A percentile compares a stretch with the other conserved stretches of the same genome.
phyloP scores from a whole-genome alignment of 352 stramenopile species.

The Phytophthora vignae region DNA sequence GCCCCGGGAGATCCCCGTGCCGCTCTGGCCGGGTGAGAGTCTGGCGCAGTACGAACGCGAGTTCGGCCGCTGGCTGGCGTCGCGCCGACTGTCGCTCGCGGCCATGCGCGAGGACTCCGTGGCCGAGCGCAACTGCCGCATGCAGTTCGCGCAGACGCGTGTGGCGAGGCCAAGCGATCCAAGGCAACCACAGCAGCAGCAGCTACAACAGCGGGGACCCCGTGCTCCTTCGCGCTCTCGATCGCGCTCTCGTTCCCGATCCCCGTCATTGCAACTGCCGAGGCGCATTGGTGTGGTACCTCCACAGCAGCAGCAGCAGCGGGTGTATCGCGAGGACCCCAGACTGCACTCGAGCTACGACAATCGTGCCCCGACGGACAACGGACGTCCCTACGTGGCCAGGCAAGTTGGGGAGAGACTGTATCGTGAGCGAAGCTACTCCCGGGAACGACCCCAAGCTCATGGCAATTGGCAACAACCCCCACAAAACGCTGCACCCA shows the following conservation, averaged over 20 bases:
- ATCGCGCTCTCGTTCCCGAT: conserved; percentile 22
- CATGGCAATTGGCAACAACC: conserved; percentile 9
- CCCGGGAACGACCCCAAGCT: conserved; percentile 8
- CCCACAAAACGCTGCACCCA: not conserved
- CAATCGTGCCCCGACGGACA: conserved; percentile 7
- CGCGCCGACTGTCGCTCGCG: conserved; percentile 12
- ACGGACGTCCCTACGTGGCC: not conserved
- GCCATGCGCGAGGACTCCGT: conserved; percentile 15
- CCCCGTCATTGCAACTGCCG: conserved; percentile 8
- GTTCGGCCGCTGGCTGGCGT: conserved; percentile 36
- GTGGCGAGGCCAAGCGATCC: conserved; percentile 8
- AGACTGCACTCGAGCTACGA: conserved; percentile 7
- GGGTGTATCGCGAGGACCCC: not conserved
- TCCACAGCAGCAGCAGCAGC: not conserved
- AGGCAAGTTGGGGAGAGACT: conserved; percentile 7
- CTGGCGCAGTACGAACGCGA: conserved; percentile 36
- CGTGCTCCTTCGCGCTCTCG: conserved; percentile 17
- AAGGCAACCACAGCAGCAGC: not conserved
- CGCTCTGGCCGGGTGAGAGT: conserved; percentile 42
- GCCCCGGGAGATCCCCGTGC: conserved; percentile 34
- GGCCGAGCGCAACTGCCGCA: conserved; percentile 20
- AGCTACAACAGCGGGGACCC: not conserved
- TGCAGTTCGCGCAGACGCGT: conserved; percentile 34
- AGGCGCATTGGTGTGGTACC: not conserved
- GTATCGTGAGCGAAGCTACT: conserved; percentile 18